Conservation (phyloP, 108 stramenopile species). For the Chaetoceros muelleri region DNA sequence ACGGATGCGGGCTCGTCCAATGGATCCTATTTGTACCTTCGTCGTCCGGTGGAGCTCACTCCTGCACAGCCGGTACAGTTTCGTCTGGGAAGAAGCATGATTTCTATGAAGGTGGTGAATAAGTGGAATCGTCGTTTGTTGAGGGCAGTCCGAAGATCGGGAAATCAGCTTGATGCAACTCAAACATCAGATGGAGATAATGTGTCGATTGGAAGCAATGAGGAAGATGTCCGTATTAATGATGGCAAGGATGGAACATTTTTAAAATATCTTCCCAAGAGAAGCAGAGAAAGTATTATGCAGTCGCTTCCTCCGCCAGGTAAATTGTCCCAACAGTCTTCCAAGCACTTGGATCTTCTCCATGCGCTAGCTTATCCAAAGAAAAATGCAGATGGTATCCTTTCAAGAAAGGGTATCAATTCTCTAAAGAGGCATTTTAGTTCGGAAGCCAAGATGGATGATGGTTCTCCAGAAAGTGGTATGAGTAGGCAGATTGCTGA, state of each 20-base stretch:
- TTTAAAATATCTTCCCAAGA: slow-evolving; percentile 41
- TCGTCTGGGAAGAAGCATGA: slow-evolving; percentile 75
- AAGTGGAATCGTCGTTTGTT: slow-evolving; percentile 78
- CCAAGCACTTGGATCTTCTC: slow-evolving; percentile 70
- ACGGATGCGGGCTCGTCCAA: slow-evolving; percentile 84
- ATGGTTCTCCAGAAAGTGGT: too few relatives aligned
- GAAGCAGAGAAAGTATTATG: slow-evolving; percentile 76
- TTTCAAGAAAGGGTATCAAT: too few relatives aligned
- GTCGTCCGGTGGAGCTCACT: slow-evolving; percentile 75
- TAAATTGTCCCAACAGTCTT: slow-evolving; percentile 58
- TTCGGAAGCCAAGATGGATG: too few relatives aligned
- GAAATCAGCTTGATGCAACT: slow-evolving; percentile 13
- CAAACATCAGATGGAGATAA: slow-evolving; percentile 28
- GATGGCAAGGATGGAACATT: slow-evolving; percentile 58
- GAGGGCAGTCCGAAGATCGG: slow-evolving; percentile 59
- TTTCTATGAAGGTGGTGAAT: slow-evolving; percentile 83
- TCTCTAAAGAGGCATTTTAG: too few relatives aligned
- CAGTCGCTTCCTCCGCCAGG: slow-evolving; percentile 55
- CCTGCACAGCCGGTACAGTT: slow-evolving; percentile 73
- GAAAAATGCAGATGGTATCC: slow-evolving; percentile 29
- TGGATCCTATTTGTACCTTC: slow-evolving; percentile 78
- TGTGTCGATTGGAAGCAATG: slow-evolving; percentile 75
- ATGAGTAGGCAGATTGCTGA: too few relatives aligned
- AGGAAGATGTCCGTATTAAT: slow-evolving; percentile 66
- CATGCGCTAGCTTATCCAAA: slow-evolving; percentile 77